Evolutionary conservation across 768 basidiomycete genomes (phyloP).

Genomic region (Mycena alexandri): DNA sequence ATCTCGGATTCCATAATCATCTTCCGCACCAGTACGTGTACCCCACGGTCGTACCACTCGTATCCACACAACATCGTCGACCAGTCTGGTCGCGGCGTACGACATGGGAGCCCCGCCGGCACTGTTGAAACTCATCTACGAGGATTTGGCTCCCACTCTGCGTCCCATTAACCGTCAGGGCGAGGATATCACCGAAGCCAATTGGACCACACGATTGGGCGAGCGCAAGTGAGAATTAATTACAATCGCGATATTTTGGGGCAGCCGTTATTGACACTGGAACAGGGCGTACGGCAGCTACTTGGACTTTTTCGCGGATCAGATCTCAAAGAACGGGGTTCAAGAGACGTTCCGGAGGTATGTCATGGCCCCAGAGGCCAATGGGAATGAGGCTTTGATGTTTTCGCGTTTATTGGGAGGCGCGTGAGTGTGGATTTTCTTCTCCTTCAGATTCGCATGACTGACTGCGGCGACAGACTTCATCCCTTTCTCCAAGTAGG

Average conservation of each 20-base stretch:
- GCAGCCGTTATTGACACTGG: neutral
- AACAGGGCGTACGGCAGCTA: constrained; percentile 33
- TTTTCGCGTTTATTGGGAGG: constrained; percentile 28
- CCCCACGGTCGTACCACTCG: neutral
- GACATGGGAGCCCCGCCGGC: constrained; percentile 54
- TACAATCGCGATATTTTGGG: neutral
- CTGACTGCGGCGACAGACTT: constrained; percentile 5
- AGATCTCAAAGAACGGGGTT: constrained; percentile 17
- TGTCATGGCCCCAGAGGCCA: constrained; percentile 33
- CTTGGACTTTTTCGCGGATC: constrained; percentile 22
- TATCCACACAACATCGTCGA: too few relatives aligned
- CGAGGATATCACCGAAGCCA: constrained; percentile 44
- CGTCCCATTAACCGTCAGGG: constrained; percentile 45
- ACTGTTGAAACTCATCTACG: constrained; percentile 53
- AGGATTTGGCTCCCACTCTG: constrained; percentile 42
- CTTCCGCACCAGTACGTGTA: constrained; percentile 15
- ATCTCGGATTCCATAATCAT: constrained; percentile 16
- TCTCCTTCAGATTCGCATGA: too few relatives aligned
- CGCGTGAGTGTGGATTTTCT: constrained; percentile 18
- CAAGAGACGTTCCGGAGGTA: constrained; percentile 8
- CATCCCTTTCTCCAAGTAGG: constrained; percentile 33
- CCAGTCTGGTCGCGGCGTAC: constrained; percentile 56
- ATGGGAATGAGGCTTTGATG: constrained; percentile 30
- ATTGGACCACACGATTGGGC: constrained; percentile 53
- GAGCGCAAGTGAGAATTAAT: constrained; percentile 48